These are phyloP conservation scores for Spatholobus suberectus DNA, from an alignment of 306 rosid species.

Conservation along the genomic window DNA sequence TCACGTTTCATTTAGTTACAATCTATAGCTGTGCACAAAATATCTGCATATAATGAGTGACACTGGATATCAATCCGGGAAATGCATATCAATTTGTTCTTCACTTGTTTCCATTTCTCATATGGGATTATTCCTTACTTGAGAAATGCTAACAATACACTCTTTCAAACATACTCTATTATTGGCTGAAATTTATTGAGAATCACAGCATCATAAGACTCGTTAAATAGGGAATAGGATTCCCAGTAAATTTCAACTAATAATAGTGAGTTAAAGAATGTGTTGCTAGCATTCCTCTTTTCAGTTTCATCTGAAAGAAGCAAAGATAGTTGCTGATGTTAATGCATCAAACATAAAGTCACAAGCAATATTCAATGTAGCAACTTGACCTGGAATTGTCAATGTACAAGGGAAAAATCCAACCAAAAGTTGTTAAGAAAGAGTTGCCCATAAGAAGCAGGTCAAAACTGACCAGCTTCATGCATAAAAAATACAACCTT, in stretches of 20 bases:
- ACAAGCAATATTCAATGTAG: slow-evolving; percentile 29
- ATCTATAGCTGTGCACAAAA: neutral
- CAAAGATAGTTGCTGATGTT: neutral
- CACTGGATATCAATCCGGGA: neutral
- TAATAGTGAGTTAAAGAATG: neutral
- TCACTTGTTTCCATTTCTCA: neutral
- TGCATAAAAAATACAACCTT: neutral
- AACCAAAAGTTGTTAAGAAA: neutral
- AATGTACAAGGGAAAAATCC: neutral
- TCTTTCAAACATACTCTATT: neutral
- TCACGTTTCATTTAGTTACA: neutral
- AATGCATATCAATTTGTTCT: neutral
- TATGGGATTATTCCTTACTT: neutral
- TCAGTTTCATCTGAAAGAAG: slow-evolving; percentile 27
- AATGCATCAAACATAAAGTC: slow-evolving; percentile 23
- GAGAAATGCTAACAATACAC: neutral
- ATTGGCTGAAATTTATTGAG: neutral
- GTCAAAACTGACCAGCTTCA: neutral
- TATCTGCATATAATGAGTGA: neutral
- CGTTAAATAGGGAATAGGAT: neutral
- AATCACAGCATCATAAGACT: neutral
- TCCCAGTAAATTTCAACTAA: neutral
- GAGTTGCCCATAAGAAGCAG: neutral
- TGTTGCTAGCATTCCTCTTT: neutral
- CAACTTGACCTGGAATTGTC: slow-evolving; percentile 24